Base-by-base conservation (phyloP, 768 basidiomycete genomes). In the Boletellus sp. region DNA sequence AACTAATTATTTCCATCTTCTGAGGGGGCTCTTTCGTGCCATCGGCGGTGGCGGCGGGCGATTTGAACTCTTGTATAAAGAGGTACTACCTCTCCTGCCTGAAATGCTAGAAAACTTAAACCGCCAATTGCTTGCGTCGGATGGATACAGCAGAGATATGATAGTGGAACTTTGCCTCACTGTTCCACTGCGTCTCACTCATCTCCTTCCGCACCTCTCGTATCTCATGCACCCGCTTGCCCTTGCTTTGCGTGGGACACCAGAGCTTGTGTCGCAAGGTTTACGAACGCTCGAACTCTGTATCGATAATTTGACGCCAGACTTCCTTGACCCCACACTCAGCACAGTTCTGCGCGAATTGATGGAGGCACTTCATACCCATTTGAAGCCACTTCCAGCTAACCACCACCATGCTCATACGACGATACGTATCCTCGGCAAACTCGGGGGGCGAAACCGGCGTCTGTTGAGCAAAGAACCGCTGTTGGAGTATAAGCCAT, bases 191-290 rank as follows among this genome's bases (percentile, higher is more conserved):
- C 87, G 96, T 33, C 75, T 99, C 16, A 97, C 94, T 2, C 94
- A 98, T 68, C 83, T 99, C 26, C 81, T 98, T 17, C 96, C 96
- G 1, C 92, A 96, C 71, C 81, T 99, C 42, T 83, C 85, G 15
- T 94, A 97, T 62, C 78, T 99, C 49, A 97, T 98, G 94, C 89
- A 92, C 57, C 96, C 96, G 1, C 77, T 99, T 24, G 93, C 94
- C 3, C 76, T 94, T 43, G 94, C 96, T 8, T 73, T 99, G 45
- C 82, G 86, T 44, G 94, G 94, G 33, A 83, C 80, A 34, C 80
- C 85, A 6, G 96, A 99, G 47, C 81, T 96, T 40, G 88, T 97
- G 47, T 86, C 92, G 20, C 96, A 99, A 72, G 96, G 96, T 39
- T 74, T 99, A 22, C 82, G 96, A 6, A 99, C 96, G 0, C 80